Percentiles rank a stretch among this genome's conserved stretches.
phyloP scores from a whole-genome alignment of 2,329 filamentous ascomycete species.

The Simplicillium sp. region DNA sequence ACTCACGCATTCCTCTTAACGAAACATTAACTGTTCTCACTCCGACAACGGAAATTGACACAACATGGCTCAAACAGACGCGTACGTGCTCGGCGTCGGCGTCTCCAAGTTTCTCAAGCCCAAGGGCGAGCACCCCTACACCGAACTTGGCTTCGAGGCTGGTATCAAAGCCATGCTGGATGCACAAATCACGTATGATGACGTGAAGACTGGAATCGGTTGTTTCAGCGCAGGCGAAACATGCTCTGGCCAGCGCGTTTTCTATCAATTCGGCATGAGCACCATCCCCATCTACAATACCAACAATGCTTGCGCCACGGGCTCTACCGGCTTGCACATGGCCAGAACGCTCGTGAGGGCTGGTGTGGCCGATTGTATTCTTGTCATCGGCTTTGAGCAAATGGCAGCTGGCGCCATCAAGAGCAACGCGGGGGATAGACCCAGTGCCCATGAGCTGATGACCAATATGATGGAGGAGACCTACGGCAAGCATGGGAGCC shows the following conservation, averaged over 20 bases:
- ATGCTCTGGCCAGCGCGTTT: constrained; percentile 90
- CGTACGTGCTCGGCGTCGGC: constrained; percentile 91
- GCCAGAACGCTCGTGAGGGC: constrained; percentile 69
- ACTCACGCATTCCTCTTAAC: too few species aligned
- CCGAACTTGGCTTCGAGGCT: constrained; percentile 87
- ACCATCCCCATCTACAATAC: constrained; percentile 94
- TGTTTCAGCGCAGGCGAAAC: constrained; percentile 97
- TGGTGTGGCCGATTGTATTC: constrained; percentile 75
- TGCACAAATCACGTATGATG: constrained; percentile 90
- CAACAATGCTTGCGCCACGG: constrained; percentile 97
- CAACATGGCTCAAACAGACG: constrained; percentile 9
- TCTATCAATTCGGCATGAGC: constrained; percentile 98
- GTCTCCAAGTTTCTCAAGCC: constrained; percentile 99
- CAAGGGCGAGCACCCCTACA: constrained; percentile 86
- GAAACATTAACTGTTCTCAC: too few species aligned
- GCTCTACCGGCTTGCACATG: constrained; percentile 80
- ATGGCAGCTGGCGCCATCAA: constrained; percentile 86
- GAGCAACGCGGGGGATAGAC: constrained; percentile 73
- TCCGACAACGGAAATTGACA: too few species aligned
- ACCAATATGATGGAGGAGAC: constrained; percentile 75
- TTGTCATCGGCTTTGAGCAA: constrained; percentile 96
- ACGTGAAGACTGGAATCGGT: constrained; percentile 86
- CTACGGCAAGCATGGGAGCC: constrained; percentile 69
- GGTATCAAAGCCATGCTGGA: constrained; percentile 82
- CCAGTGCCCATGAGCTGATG: constrained; percentile 66